A percentile compares a stretch with the other conserved stretches of the same genome.
Conservation (phyloP, 2,329 filamentous ascomycete species). For the Fusarium scirpi region DNA sequence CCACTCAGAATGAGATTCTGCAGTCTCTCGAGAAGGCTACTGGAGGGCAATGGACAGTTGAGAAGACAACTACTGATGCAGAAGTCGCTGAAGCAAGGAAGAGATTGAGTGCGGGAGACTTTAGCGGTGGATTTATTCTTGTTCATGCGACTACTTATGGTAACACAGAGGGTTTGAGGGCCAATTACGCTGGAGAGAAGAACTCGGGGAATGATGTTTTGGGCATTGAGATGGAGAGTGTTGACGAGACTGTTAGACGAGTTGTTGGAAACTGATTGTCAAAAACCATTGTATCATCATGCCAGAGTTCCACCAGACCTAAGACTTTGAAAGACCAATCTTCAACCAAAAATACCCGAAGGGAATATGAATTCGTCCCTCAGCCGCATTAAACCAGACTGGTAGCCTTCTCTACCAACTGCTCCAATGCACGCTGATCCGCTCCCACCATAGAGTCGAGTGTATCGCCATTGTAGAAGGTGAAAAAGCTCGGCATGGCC, state of each 20-base stretch:
- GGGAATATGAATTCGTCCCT: too few relatives aligned
- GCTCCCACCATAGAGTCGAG: too few relatives aligned
- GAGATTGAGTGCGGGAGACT: not conserved
- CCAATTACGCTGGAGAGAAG: not conserved
- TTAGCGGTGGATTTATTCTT: not conserved
- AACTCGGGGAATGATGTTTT: not conserved
- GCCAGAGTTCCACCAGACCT: too few relatives aligned
- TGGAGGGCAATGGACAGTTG: not conserved
- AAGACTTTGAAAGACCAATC: too few relatives aligned
- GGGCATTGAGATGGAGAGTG: not conserved
- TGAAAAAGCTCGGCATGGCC: too few relatives aligned
- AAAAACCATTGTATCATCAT: too few relatives aligned
- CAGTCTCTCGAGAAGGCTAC: not conserved
- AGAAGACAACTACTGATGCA: not conserved
- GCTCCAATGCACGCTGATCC: too few relatives aligned
- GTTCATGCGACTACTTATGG: not conserved
- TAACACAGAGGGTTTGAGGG: not conserved
- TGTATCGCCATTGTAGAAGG: too few relatives aligned
- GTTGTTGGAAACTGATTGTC: not conserved
- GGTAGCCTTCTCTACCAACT: too few relatives aligned
- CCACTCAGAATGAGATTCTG: not conserved
- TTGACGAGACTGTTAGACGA: not conserved
- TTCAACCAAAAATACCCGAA: too few relatives aligned
- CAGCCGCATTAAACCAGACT: too few relatives aligned
- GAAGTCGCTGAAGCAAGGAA: not conserved